A percentile compares a stretch with the other conserved stretches of the same genome.
Evolutionary conservation across 192 early-diverging fungal genomes (phyloP).

Genomic region (Umbelopsis vinacea): DNA sequence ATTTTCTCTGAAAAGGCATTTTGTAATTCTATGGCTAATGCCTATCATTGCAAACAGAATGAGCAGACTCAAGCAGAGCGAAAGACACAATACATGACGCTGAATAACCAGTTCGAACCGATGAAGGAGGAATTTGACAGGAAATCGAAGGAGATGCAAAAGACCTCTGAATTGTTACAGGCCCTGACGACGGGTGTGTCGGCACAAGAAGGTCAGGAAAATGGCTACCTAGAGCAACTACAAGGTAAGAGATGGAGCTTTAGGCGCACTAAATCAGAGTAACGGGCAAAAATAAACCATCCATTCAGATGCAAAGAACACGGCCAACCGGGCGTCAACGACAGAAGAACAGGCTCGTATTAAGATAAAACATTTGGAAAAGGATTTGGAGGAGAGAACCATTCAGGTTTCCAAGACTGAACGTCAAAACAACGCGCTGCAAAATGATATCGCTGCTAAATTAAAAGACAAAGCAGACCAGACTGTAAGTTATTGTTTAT

Average conservation of each 20-base stretch:
- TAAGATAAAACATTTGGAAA: slow-evolving; percentile 74
- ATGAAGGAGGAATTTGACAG: slow-evolving; percentile 57
- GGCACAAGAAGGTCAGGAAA: slow-evolving; percentile 89
- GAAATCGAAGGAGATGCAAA: slow-evolving; percentile 60
- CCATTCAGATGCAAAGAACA: slow-evolving; percentile 64
- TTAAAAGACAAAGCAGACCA: slow-evolving; percentile 26
- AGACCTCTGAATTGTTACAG: slow-evolving; percentile 84
- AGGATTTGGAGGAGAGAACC: slow-evolving; percentile 72
- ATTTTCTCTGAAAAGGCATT: neutral
- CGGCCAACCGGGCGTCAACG: slow-evolving; percentile 64
- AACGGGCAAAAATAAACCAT: neutral
- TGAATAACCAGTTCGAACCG: slow-evolving; percentile 52
- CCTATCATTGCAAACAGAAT: slow-evolving; percentile 36
- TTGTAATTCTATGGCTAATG: neutral
- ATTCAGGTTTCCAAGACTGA: slow-evolving; percentile 71
- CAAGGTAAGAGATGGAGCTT: slow-evolving; percentile 52
- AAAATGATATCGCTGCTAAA: slow-evolving; percentile 42
- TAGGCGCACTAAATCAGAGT: neutral
- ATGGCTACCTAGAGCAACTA: slow-evolving; percentile 97
- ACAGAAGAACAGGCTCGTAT: slow-evolving; percentile 80
- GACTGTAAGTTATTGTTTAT: slow-evolving; percentile 22
- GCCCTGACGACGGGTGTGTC: slow-evolving; percentile 93
- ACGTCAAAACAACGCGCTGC: slow-evolving; percentile 66
- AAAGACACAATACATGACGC: slow-evolving; percentile 34
- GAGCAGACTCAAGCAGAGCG: slow-evolving; percentile 50